phyloP scores from a whole-genome alignment of 2,329 filamentous ascomycete species.

The Lachnellula hyalina region DNA sequence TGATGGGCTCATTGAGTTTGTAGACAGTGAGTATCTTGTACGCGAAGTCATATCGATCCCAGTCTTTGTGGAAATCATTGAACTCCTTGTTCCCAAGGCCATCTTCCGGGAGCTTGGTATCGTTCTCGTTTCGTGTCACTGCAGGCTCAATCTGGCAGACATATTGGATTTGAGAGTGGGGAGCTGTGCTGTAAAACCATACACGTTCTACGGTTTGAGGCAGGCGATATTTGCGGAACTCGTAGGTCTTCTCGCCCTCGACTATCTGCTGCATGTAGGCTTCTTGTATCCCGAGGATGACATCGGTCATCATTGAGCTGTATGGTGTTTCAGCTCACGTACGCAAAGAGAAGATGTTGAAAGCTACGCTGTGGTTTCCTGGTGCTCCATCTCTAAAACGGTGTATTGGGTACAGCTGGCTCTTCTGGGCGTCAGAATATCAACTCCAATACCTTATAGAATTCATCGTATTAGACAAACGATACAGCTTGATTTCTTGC shows the following conservation, averaged over 20 bases:
- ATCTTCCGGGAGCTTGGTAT: background rate
- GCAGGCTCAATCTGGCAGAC: background rate
- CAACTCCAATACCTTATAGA: too few relatives aligned
- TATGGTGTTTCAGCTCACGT: background rate
- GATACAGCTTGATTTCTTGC: too few relatives aligned
- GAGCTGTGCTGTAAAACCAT: background rate
- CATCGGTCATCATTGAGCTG: background rate
- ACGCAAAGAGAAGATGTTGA: background rate
- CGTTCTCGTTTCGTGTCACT: background rate
- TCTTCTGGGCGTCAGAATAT: too few relatives aligned
- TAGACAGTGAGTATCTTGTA: background rate
- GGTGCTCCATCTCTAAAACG: background rate
- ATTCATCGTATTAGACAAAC: too few relatives aligned
- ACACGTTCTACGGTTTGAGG: background rate
- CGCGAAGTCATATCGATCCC: background rate
- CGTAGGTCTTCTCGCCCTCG: background rate
- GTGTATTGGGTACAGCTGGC: too few relatives aligned
- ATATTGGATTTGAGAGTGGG: background rate
- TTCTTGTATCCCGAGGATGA: background rate
- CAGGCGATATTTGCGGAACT: background rate
- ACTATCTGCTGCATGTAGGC: background rate
- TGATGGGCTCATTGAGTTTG: background rate
- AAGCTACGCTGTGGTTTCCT: background rate
- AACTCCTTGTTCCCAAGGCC: background rate
- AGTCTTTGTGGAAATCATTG: background rate